Base-by-base conservation (phyloP, 2,329 filamentous ascomycete genomes). In the Knufia fluminis region DNA sequence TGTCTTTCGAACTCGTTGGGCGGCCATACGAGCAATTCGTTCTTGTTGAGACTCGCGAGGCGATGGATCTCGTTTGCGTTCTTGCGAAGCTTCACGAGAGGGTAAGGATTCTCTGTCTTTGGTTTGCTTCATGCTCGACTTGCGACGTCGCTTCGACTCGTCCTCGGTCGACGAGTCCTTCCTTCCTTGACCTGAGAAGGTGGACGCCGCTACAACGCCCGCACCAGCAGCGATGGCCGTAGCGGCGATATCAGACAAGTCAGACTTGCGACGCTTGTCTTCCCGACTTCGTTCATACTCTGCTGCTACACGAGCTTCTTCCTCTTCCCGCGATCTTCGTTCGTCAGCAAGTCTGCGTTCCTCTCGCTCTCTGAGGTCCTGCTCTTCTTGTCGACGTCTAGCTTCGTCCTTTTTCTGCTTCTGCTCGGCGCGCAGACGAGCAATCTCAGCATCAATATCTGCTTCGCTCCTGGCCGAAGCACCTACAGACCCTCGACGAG, bases 181-280 rank as follows among this genome's bases (percentile, higher is more conserved):
- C 33, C 42, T 41, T 8, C 33, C 28, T 26, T 60, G 38, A 14
- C 35, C 49, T 17, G 39, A 38, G 12, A 46, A 59, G 12, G 58
- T 62, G 36, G 60, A 62, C 10, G 68, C 64, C 45, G 71, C 66
- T 14, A 69, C 66, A 43, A 72, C 66, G 39, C 68, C 71, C 33
- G 67, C 62, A 49, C 71, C 66, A 20, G 67, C 68, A 35, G 72
- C 74, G 12, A 74, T 74, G 17, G 75, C 64, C 8, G 72, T 72
- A 3, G 73, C 73, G 20, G 71, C 75, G 43, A 61, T 59, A 62
- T 63, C 64, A 7, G 64, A 63, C 17, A 58, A 59, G 1, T 59
- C 59, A 7, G 48, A 46, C 49, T 52, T 43, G 28, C 35, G 39
- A 17, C 23, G 22, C 12, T 19, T 17, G 8, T 49, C 23, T 2